Evolutionary conservation across 2,329 filamentous ascomycete species (phyloP).

Genomic region (Aspergillus awamori): DNA sequence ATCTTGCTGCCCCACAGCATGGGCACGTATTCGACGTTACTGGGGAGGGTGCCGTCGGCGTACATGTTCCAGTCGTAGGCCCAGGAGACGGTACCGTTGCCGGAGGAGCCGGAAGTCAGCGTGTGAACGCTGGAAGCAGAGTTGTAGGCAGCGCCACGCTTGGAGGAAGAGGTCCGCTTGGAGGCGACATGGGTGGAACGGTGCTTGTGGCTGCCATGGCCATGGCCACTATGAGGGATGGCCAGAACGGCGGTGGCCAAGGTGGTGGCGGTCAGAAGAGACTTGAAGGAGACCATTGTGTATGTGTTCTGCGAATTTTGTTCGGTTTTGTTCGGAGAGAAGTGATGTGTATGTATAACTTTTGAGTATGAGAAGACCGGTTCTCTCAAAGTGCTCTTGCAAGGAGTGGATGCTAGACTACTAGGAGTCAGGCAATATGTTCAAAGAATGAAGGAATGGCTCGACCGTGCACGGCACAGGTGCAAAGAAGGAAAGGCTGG

Average conservation of each 20-base stretch:
- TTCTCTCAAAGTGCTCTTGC: slow-evolving; percentile 19
- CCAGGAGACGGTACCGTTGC: slow-evolving; percentile 40
- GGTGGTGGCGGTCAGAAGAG: slow-evolving; percentile 35
- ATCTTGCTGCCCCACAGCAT: slow-evolving; percentile 49
- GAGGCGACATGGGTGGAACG: background rate
- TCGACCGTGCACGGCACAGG: slow-evolving; percentile 40
- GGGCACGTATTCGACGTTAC: slow-evolving; percentile 47
- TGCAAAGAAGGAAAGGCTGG: slow-evolving; percentile 19
- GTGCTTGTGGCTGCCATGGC: background rate
- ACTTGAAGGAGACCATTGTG: slow-evolving; percentile 45
- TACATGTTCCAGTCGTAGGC: slow-evolving; percentile 50
- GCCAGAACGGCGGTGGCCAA: slow-evolving; percentile 40
- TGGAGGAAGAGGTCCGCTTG: slow-evolving; percentile 16
- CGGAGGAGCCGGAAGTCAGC: slow-evolving; percentile 27
- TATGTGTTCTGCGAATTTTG: slow-evolving; percentile 6
- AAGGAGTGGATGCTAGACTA: slow-evolving; percentile 12
- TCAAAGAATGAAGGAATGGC: slow-evolving; percentile 26
- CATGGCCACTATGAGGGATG: slow-evolving; percentile 27
- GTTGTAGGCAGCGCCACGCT: slow-evolving; percentile 46
- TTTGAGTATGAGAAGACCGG: slow-evolving; percentile 22
- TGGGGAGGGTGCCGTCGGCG: slow-evolving; percentile 33
- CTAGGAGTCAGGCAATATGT: slow-evolving; percentile 5
- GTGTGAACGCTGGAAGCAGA: slow-evolving; percentile 34
- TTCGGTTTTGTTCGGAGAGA: background rate
- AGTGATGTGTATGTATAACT: slow-evolving; percentile 19